Evolutionary conservation across 805 yeast genomes (phyloP).

Genomic region (Hemisphaericaspora nanyangensis): DNA sequence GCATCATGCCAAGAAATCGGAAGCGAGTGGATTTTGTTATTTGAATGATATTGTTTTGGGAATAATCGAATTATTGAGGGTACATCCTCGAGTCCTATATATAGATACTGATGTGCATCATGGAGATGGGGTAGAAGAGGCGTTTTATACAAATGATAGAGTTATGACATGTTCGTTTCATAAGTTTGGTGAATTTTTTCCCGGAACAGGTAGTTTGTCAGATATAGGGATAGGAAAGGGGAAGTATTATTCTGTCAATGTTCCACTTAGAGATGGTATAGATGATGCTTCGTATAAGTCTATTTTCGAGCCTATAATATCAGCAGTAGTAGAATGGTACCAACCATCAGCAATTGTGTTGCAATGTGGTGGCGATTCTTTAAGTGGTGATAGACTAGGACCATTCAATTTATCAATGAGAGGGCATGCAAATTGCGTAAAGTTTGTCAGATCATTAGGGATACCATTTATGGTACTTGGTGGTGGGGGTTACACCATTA

Average conservation of each 20-base stretch:
- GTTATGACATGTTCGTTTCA: constrained; percentile 97
- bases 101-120: constrained; percentile 96
- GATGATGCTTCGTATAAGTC: constrained; percentile 87
- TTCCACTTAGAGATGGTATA: constrained; percentile 93
- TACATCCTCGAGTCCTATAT: constrained; percentile 88
- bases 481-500: constrained; percentile 98
- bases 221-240: constrained; percentile 92
- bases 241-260: constrained; percentile 81
- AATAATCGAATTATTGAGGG: constrained; percentile 77
- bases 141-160: constrained; percentile 89
- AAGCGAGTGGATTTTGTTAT: constrained; percentile 95
- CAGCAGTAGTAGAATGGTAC: constrained; percentile 74
- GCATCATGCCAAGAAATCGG: constrained; percentile 96
- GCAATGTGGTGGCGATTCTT: constrained; percentile 97
- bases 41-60: constrained; percentile 92
- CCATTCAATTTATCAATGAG: constrained; percentile 90
- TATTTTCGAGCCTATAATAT: constrained; percentile 84
- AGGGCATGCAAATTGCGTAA: constrained; percentile 96
- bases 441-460: constrained; percentile 77
- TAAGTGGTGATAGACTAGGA: constrained; percentile 93
- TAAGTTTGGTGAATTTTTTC: constrained; percentile 95
- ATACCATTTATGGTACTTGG: constrained; percentile 93
- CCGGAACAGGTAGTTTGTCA: constrained; percentile 92
- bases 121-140: constrained; percentile 98
- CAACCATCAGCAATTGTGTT: constrained; percentile 94